Base-by-base conservation (phyloP, 805 yeast species). In the Saccharomycopsis guyanensis region DNA sequence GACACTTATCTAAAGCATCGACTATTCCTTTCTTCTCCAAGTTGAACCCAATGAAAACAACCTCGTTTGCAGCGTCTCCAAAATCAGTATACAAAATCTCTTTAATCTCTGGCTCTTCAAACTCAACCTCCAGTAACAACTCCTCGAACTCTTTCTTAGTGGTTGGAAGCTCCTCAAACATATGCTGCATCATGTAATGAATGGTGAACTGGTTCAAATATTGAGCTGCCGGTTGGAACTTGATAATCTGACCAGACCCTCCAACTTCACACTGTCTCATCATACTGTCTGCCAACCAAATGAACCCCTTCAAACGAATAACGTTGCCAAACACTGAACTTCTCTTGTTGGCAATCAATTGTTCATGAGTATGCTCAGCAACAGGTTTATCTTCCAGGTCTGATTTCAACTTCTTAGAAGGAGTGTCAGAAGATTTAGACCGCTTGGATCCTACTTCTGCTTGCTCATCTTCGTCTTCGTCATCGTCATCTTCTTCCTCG, bases 51-150 rank as follows among this genome's bases (percentile, higher is more conserved):
- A 71, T 70, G 46, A 71, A 66, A 1, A 71, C 75, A 20, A 71
- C 49, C 51, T 71, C 75, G 48, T 71, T 69, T 38, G 72, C 57
- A 38, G 74, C 61, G 46, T 71, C 75, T 2, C 73, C 74, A 50
- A 58, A 60, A 23, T 59, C 57, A 1, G 69, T 71, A 38, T 62
- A 53, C 55, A 68, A 64, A 41, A 71, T 73, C 22, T 55, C 53
- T 40, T 63, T 57, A 22, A 68, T 62, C 12, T 44, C 42, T 6
- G 62, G 52, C 27, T 51, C 50, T n/a, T 46, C 51, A 15, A 69
- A 63, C 6, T 58, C 64, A 8, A 57, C 55, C 19, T 62, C 62
- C 5, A 52, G 57, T 6, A 72, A 69, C 52, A 63, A 56, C 22
- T 56, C 57, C 5, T 63, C 64, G 4, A 45, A 33, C 20, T 41